phyloP scores from a whole-genome alignment of 192 early-diverging fungal genomes.

The Entomortierella lignicola region DNA sequence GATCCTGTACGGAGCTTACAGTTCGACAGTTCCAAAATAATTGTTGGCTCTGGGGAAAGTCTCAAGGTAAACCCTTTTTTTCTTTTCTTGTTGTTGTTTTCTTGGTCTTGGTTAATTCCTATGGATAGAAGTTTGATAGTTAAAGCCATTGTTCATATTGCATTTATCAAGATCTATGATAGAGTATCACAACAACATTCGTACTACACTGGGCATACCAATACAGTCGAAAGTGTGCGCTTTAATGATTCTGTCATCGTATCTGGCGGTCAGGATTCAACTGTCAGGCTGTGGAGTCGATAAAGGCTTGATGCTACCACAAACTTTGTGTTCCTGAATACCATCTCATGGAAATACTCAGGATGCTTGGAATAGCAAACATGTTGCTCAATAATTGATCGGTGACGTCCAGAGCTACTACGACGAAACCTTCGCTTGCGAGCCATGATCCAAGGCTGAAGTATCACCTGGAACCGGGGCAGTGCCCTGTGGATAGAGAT shows the following conservation, averaged over 20 bases:
- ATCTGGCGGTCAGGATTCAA: slow-evolving; percentile 71
- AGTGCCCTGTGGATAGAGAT: too few relatives aligned
- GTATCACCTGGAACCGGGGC: too few relatives aligned
- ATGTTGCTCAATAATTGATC: too few relatives aligned
- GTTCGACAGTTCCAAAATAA: slow-evolving; percentile 69
- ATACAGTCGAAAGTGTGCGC: slow-evolving; percentile 56
- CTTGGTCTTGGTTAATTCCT: too few relatives aligned
- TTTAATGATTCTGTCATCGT: slow-evolving; percentile 60
- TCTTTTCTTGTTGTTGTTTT: not conserved
- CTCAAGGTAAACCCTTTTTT: slow-evolving; percentile 42
- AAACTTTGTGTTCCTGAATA: too few relatives aligned
- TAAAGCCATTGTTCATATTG: not conserved
- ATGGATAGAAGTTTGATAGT: too few relatives aligned
- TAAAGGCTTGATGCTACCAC: too few relatives aligned
- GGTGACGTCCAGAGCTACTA: too few relatives aligned
- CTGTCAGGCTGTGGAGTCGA: slow-evolving; percentile 75
- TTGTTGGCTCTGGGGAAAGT: slow-evolving; percentile 62
- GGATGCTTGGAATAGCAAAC: too few relatives aligned
- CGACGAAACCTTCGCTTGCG: too few relatives aligned
- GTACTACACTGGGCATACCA: slow-evolving; percentile 60
- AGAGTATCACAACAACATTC: slow-evolving; percentile 74
- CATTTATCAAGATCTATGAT: slow-evolving; percentile 62
- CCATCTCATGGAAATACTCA: too few relatives aligned
- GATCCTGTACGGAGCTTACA: slow-evolving; percentile 60
- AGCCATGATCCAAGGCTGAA: too few relatives aligned